phyloP scores from a whole-genome alignment of 1,139 yeast species.

The Barnettozyma hawaiiensis region DNA sequence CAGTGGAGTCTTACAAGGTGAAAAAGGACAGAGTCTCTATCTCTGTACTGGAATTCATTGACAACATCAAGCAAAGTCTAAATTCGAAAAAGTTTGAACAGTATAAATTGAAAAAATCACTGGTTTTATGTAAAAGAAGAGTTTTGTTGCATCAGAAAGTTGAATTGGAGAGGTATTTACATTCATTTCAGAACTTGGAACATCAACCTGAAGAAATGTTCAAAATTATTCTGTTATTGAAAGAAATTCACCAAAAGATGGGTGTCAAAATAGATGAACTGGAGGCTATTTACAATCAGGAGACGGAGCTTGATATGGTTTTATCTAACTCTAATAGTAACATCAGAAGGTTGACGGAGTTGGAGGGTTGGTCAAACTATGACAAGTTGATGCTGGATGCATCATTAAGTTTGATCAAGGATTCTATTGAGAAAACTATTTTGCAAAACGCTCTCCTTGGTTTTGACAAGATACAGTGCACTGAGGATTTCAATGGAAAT shows the following conservation, averaged over 20 bases:
- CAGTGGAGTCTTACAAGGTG: conserved; percentile 30
- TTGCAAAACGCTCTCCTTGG: conserved; percentile 50
- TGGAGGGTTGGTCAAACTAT: conserved; percentile 48
- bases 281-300: conserved; percentile 44
- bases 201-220: conserved; percentile 14
- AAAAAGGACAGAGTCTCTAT: conserved; percentile 35
- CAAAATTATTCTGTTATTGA: conserved; percentile 11
- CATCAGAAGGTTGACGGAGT: conserved; percentile 40
- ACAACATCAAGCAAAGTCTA: conserved; percentile 34
- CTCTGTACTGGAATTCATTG: conserved; percentile 38
- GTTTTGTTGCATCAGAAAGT: conserved; percentile 39
- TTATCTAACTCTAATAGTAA: conserved; percentile 39
- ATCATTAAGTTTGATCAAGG: conserved; percentile 38
- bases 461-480: conserved; percentile 32
- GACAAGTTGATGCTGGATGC: conserved; percentile 40
- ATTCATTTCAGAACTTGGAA: conserved; percentile 11
- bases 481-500: conserved; percentile 21
- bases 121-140: conserved; percentile 52
- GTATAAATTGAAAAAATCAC: conserved; percentile 38
- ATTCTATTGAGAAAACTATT: conserved; percentile 47
- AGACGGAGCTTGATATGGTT: conserved; percentile 48
- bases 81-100: conserved; percentile 40
- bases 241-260: conserved; percentile 24
- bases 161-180: conserved; percentile 33
- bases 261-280: conserved; percentile 41